Percentiles rank a stretch among this genome's conserved stretches.
phyloP scores from a whole-genome alignment of 768 basidiomycete species.

The Dacryopinax spathularia region DNA sequence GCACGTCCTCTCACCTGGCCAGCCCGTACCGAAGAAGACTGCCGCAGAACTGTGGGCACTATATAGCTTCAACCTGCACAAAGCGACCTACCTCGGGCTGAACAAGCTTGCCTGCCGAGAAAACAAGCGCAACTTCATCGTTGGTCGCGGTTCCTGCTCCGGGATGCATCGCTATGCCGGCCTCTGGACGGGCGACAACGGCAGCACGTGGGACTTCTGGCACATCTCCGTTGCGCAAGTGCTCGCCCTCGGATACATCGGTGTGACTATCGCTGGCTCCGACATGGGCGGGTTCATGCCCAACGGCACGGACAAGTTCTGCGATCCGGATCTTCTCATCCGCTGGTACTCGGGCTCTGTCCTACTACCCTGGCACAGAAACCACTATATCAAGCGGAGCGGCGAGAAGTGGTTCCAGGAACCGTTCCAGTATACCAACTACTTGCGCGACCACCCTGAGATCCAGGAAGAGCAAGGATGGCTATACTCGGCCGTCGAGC shows the following conservation, averaged over 20 bases:
- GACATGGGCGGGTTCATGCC: not conserved
- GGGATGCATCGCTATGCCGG: not conserved
- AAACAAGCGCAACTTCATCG: slow-evolving; percentile 3
- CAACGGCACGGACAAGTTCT: not conserved
- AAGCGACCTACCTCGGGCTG: not conserved
- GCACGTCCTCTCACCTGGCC: not conserved
- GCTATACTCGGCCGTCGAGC: not conserved
- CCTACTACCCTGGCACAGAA: not conserved
- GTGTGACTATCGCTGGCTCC: not conserved
- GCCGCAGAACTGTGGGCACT: not conserved
- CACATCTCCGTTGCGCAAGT: slow-evolving; percentile 3
- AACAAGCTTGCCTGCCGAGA: not conserved
- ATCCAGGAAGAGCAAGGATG: not conserved
- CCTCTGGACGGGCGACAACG: not conserved
- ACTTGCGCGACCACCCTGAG: not conserved
- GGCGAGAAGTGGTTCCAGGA: slow-evolving; percentile 3
- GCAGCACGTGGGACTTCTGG: not conserved
- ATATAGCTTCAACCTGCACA: slow-evolving; percentile 2
- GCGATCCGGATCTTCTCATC: not conserved
- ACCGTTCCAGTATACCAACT: not conserved
- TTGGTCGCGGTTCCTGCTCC: not conserved
- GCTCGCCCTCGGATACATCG: slow-evolving; percentile 4
- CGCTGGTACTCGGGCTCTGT: not conserved
- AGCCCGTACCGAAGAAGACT: not conserved
- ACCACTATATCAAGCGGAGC: not conserved